A percentile compares a stretch with the other conserved stretches of the same genome.
phyloP scores from a whole-genome alignment of 179 eudicot genomes.

The Monotropa hypopitys region DNA sequence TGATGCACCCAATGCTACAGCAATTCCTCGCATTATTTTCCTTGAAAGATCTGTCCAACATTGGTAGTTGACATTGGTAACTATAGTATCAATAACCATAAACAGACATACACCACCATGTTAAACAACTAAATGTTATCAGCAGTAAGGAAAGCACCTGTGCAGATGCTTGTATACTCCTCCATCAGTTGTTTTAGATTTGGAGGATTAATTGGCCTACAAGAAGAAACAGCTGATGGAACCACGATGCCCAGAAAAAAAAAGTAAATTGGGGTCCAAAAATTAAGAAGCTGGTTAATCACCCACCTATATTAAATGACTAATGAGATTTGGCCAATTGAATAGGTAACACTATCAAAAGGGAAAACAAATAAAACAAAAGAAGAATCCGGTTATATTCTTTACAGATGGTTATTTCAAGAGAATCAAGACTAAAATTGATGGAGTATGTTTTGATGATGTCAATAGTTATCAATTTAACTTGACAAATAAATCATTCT shows the following conservation, averaged over 20 bases:
- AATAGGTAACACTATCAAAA: neutral
- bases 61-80: neutral
- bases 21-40: constrained; percentile 79
- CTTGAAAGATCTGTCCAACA: constrained; percentile 58
- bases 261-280: neutral
- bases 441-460: too few relatives aligned
- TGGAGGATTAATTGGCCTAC: constrained; percentile 74
- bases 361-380: neutral
- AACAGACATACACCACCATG: neutral
- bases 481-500: too few relatives aligned
- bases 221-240: constrained; percentile 12
- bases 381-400: neutral
- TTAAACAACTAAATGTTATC: neutral
- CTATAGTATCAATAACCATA: neutral
- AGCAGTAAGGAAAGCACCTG: constrained; percentile 31
- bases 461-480: too few relatives aligned
- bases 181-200: constrained; percentile 59
- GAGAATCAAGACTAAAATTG: neutral
- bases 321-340: neutral
- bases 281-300: neutral
- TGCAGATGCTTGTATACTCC: constrained; percentile 56
- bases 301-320: neutral
- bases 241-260: constrained; percentile 5
- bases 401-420: neutral
- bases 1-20: constrained; percentile 69